phyloP scores from a whole-genome alignment of 768 basidiomycete species.

The Kwoniella bestiolae region DNA sequence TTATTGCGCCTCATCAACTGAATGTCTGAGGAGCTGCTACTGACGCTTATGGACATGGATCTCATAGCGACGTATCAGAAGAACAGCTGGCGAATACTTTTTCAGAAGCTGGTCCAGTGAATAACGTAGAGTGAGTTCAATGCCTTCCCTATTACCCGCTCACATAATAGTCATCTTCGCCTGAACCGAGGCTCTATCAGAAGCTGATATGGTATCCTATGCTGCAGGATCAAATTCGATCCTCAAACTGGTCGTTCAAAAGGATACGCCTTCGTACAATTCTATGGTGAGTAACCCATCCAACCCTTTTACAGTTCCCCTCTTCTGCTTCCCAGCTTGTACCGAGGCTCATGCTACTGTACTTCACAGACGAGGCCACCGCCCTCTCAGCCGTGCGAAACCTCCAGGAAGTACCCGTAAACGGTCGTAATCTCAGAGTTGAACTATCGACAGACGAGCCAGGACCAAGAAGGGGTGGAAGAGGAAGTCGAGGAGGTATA shows the following conservation, averaged over 20 bases:
- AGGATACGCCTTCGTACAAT: constrained; percentile 58
- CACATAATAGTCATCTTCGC: not conserved
- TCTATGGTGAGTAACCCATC: constrained; percentile 46
- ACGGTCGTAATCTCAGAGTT: constrained; percentile 88
- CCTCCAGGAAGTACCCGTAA: constrained; percentile 87
- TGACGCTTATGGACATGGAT: not conserved
- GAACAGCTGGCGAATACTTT: constrained; percentile 57
- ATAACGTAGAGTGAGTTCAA: constrained; percentile 52
- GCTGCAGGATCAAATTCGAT: constrained; percentile 56
- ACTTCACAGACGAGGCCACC: constrained; percentile 79
- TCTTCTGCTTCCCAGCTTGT: not conserved
- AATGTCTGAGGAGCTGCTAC: not conserved
- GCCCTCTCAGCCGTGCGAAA: constrained; percentile 94
- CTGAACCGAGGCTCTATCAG: not conserved
- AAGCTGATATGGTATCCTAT: not conserved
- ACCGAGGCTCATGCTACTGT: not conserved
- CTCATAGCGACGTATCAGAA: constrained; percentile 56
- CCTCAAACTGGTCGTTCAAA: constrained; percentile 55
- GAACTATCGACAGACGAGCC: constrained; percentile 65
- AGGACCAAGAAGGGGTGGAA: constrained; percentile 27
- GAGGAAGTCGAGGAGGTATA: constrained; percentile 15
- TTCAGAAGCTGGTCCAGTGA: constrained; percentile 57
- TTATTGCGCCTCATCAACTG: not conserved
- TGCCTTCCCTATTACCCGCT: not conserved
- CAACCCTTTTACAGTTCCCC: not conserved